Evolutionary conservation across 768 basidiomycete species (phyloP).

Genomic region (Brasilioporus rufonigricans): DNA sequence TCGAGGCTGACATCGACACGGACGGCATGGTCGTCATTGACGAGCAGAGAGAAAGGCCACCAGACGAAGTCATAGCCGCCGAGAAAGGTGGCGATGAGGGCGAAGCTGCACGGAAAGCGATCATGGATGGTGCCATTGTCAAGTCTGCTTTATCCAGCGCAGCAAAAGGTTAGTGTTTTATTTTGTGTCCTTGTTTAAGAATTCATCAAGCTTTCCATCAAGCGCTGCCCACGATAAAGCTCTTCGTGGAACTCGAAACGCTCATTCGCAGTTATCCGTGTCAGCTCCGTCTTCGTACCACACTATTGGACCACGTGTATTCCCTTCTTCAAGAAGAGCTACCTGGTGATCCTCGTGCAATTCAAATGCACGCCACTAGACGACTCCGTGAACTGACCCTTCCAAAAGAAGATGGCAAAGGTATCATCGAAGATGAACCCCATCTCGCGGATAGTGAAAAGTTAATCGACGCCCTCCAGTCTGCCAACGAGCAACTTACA

Average conservation of each 20-base stretch:
- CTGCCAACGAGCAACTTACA: constrained; percentile 30
- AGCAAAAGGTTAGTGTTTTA: constrained; percentile 53
- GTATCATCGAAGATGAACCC: constrained; percentile 4
- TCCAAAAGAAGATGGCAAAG: constrained; percentile 21
- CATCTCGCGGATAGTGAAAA: constrained; percentile 16
- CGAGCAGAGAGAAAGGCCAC: constrained; percentile 21
- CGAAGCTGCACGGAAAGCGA: constrained; percentile 57
- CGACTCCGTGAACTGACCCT: constrained; percentile 28
- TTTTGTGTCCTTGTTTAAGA: constrained; percentile 12
- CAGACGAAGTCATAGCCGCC: constrained; percentile 29
- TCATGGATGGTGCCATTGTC: constrained; percentile 80
- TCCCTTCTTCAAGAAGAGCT: constrained; percentile 36
- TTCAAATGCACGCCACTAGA: constrained; percentile 40
- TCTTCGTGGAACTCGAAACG: constrained; percentile 42
- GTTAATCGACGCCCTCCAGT: constrained; percentile 29
- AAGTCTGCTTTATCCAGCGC: constrained; percentile 75
- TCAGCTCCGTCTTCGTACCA: constrained; percentile 35
- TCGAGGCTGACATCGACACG: constrained; percentile 26
- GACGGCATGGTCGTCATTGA: constrained; percentile 18
- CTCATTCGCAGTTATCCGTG: constrained; percentile 45
- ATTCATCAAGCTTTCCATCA: constrained; percentile 10
- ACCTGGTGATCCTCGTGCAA: constrained; percentile 37
- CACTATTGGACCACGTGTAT: constrained; percentile 45
- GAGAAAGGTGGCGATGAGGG: constrained; percentile 44
- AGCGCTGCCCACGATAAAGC: constrained; percentile 41